phyloP scores from a whole-genome alignment of 169 alveolate species.

The Perkinsus marinus region DNA sequence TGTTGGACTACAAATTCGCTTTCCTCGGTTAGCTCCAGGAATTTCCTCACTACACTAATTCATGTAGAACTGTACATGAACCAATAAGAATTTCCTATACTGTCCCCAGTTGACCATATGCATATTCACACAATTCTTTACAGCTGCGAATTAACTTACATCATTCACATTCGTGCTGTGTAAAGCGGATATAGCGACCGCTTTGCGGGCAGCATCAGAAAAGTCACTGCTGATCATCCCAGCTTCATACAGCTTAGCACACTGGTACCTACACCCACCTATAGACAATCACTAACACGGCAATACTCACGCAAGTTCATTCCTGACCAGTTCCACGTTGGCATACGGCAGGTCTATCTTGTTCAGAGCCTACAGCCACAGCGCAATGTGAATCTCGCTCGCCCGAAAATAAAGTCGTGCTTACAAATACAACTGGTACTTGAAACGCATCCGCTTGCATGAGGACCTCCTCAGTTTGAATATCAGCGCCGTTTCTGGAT shows the following conservation, averaged over 20 bases:
- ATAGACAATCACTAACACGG: no score
- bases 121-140: no score
- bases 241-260: neutral
- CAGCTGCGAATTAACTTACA: neutral
- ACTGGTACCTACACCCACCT: neutral
- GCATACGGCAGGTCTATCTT: neutral
- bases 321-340: neutral
- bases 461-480: slow-evolving; percentile 49
- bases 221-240: neutral
- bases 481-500: slow-evolving; percentile 24
- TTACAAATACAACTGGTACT: slow-evolving; percentile 42
- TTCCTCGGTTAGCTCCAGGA: no score
- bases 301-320: neutral
- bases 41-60: no score
- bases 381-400: neutral
- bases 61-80: no score
- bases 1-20: no score
- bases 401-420: neutral
- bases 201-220: neutral
- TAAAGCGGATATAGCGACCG: neutral
- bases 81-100: no score
- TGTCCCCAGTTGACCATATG: no score
- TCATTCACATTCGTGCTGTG: neutral
- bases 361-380: neutral
- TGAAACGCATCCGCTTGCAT: slow-evolving; percentile 46